Evolutionary conservation across 2,329 filamentous ascomycete genomes (phyloP), one percentile per base, ranked within the genome.

Genomic region (Fusarium phyllophilum): DNA sequence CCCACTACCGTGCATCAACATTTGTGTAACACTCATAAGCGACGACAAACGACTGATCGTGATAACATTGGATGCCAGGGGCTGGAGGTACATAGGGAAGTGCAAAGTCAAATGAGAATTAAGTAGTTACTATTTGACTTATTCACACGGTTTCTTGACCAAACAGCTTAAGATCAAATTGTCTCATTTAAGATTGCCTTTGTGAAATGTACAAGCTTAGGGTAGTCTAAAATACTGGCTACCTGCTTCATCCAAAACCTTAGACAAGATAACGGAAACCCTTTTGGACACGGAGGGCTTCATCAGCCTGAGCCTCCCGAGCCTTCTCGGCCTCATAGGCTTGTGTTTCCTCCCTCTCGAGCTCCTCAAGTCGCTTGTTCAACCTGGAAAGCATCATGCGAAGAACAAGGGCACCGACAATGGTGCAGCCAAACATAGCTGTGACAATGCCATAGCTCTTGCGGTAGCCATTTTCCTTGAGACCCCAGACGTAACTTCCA

Each of bases 381-480:
- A 87, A 77, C 51, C 81, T 78, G 7, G 78, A 62, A 8, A 90
- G 82, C 64, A 89, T 84, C 71, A 82, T 64, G 29, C 85, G 83
- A 82, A 89, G 86, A 31, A 80, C 64, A 52, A 81, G 41, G 83
- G 79, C 86, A 89, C 88, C 89, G 0, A 84, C 42, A 38, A 90
- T 86, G 0, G 90, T 89, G 48, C 89, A 74, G 5, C 88, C 89
- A 75, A 91, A 91, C 90, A 92, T 92, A 75, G 88, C 84, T 14
- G 87, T 86, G 8, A 91, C 90, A 63, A 92, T 90, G 8, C 89
- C 90, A 73, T 92, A 92, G 68, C 89, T 91, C 82, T 89, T 87
- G 69, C 90, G 86, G 82, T 86, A 92, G 0, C 90, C 90, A 68
- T 91, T 86, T 1, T 86, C 89, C 34, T 84, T 82, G 66, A 92